Evolutionary conservation across 495 filamentous ascomycete genomes (phyloP).

Genomic region (Penicillium crystallinum): DNA sequence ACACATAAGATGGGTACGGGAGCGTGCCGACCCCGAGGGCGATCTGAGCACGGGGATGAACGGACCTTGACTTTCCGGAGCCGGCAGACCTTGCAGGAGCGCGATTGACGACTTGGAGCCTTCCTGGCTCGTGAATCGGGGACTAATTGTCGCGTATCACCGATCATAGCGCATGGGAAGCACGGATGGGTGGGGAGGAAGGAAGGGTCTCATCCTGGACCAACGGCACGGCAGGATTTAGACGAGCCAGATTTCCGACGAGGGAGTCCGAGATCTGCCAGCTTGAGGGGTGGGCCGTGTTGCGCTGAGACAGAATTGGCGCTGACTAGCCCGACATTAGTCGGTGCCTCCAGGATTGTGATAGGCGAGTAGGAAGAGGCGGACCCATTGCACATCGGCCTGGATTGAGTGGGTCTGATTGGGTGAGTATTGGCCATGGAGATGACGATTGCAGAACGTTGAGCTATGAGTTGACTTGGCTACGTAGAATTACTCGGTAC

Average conservation of each 20-base stretch:
- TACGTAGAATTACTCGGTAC: too few species aligned
- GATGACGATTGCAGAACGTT: too few species aligned
- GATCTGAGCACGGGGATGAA: constrained; percentile 22
- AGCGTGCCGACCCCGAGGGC: constrained; percentile 13
- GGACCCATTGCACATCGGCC: background rate
- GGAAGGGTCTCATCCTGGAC: constrained; percentile 20
- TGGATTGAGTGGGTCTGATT: background rate
- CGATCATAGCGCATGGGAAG: constrained; percentile 18
- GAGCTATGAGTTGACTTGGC: too few species aligned
- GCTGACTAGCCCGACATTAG: background rate
- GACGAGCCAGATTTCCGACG: constrained; percentile 29
- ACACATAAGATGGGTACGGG: constrained; percentile 11
- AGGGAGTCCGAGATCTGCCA: constrained; percentile 26
- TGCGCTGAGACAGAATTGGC: background rate
- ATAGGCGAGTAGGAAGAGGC: background rate
- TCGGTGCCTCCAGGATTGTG: background rate
- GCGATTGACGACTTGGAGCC: constrained; percentile 33
- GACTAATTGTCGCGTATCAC: constrained; percentile 22
- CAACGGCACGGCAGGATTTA: constrained; percentile 33
- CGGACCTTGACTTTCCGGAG: constrained; percentile 44
- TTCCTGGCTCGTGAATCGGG: constrained; percentile 22
- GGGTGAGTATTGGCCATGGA: too few species aligned
- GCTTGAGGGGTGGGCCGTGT: constrained; percentile 11
- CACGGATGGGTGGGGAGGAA: constrained; percentile 8
- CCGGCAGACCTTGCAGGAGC: constrained; percentile 43